Base-by-base conservation (phyloP, 192 early-diverging fungal genomes). In the Linnemannia hyalina region DNA sequence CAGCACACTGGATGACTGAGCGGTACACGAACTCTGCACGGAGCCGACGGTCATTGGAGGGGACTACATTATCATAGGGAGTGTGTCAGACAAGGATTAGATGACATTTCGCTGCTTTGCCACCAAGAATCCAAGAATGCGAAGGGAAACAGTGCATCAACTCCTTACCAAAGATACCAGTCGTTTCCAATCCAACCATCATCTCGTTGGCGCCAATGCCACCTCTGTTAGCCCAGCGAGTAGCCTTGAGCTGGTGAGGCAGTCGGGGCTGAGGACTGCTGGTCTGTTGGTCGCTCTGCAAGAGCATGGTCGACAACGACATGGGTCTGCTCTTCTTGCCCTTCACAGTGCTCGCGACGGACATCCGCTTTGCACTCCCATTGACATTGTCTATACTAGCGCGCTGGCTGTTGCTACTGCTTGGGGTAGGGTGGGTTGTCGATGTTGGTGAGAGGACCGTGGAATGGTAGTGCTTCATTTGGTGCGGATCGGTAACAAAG, bases 21-120 rank as follows among this genome's bases (percentile, higher is more conserved):
- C 76, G 69, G 42, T 86, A 86, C 26, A 86, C 84, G 68, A 86
- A 86, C 41, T 86, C 84, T n/a, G 74, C 65, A 22, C 84, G 84
- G 49, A 86, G 84, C 11, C 84, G 84, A 49, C 78, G 75, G 15
- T 75, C 80, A 41, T 40, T 70, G 22, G 75, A 77, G 20, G 84
- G 84, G 16, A 86, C 84, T 86, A 68, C 32, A 38, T 55, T 35
- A 32, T 55, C 18, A 57, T 38, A 20, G n/a, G 22, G 7, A 8
- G 38, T n/a, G 3, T n/a, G 36, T 22, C 26, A 75, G 4, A 26
- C 44, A 46, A 47, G 32, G 52, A 22, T n/a, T 18, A 35, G 26
- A 18, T 55, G 13, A 11, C 36, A 26, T 29, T 40, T 47, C 3
- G 18, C 29, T 9, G 42, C 29, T 35, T 13, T 32, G 46, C 32